These are phyloP conservation scores for Microsporum ferrugineum DNA, from an alignment of 2,329 filamentous ascomycete genomes.

Conservation along the genomic window DNA sequence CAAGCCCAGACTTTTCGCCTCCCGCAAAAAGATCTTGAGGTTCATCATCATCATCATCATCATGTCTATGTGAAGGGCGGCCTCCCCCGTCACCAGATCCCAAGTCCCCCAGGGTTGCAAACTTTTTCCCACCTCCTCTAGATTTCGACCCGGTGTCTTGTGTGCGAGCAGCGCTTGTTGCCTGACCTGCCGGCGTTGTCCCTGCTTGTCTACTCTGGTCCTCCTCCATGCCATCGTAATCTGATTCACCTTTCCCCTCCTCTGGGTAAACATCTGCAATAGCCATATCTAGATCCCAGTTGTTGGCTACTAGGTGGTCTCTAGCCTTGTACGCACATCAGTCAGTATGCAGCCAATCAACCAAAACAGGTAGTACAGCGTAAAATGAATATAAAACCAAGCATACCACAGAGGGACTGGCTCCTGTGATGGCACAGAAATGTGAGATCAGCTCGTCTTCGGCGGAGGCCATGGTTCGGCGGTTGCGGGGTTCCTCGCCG, in stretches of 20 bases:
- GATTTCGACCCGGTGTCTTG: background rate
- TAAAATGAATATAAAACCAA: background rate
- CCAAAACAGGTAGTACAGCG: background rate
- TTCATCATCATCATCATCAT: conserved; percentile 39
- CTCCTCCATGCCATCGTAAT: conserved; percentile 16
- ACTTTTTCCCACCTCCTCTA: conserved; percentile 33
- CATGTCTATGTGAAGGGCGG: conserved; percentile 25
- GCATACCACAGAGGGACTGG: conserved; percentile 39
- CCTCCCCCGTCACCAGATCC: conserved; percentile 20
- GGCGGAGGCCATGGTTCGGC: conserved; percentile 24
- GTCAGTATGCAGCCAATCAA: background rate
- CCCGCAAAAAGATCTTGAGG: conserved; percentile 51
- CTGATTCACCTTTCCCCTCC: conserved; percentile 31
- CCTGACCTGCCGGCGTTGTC: background rate
- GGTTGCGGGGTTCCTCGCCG: background rate
- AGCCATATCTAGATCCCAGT: conserved; percentile 56
- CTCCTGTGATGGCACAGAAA: conserved; percentile 48
- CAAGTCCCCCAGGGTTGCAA: conserved; percentile 39
- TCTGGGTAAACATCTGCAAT: conserved; percentile 50
- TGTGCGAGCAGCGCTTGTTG: background rate
- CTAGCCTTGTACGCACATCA: conserved; percentile 42
- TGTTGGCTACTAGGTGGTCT: conserved; percentile 52
- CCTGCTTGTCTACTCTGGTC: conserved; percentile 12
- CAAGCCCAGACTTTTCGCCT: conserved; percentile 57
- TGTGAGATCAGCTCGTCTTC: conserved; percentile 38